Evolutionary conservation across 2,329 filamentous ascomycete genomes (phyloP).

Genomic region (Penicillium glabrum): DNA sequence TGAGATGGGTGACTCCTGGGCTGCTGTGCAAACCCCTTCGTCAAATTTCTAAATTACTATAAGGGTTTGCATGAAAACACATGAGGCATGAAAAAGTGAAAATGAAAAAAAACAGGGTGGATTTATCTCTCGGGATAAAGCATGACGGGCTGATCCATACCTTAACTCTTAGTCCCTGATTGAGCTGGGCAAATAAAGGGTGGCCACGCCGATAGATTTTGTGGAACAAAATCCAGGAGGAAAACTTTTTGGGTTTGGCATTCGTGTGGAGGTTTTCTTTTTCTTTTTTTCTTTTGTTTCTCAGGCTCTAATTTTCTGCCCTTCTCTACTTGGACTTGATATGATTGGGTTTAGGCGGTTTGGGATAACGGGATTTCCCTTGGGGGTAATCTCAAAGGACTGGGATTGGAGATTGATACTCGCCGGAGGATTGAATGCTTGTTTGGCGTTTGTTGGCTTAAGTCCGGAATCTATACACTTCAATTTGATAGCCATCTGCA

Average conservation of each 20-base stretch:
- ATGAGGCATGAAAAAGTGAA: not conserved
- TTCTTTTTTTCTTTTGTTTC: not conserved
- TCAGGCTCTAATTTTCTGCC: not conserved
- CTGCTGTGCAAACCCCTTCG: not conserved
- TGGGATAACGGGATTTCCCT: not conserved
- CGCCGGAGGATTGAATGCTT: not conserved
- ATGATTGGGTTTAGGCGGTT: not conserved
- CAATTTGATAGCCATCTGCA: not conserved
- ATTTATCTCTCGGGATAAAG: not conserved
- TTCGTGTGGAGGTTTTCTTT: not conserved
- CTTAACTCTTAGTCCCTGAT: not conserved
- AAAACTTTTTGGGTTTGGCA: slow-evolving; percentile 1
- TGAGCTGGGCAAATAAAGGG: not conserved
- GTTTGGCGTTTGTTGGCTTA: not conserved
- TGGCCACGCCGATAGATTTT: slow-evolving; percentile 13
- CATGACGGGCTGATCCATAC: slow-evolving; percentile 5
- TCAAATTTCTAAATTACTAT: not conserved
- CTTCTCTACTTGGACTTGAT: not conserved
- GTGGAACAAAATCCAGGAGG: slow-evolving; percentile 4
- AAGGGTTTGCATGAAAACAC: not conserved
- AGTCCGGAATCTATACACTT: not conserved
- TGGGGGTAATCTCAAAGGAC: not conserved
- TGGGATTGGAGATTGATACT: not conserved
- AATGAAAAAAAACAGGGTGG: not conserved
- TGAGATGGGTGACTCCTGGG: not conserved